A percentile compares a stretch with the other conserved stretches of the same genome.
These are phyloP conservation scores for Euptelea pleiosperma DNA, from an alignment of 164 flowering plant species.

Conservation along the genomic window DNA sequence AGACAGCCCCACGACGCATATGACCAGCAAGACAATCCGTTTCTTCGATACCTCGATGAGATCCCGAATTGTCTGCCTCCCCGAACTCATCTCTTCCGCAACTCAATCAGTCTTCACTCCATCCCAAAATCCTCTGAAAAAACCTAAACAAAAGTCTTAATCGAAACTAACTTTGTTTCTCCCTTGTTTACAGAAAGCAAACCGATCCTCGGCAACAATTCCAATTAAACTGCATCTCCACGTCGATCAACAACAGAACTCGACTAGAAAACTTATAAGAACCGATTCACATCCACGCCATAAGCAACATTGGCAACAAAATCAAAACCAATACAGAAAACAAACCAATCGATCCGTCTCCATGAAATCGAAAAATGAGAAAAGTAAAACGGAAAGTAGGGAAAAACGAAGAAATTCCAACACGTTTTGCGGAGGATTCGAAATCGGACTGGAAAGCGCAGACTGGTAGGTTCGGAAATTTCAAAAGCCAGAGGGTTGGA, in stretches of 20 bases:
- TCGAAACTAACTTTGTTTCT: background rate
- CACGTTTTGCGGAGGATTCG: too few species aligned
- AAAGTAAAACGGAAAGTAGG: too few species aligned
- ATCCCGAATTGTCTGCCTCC: conserved; percentile 55
- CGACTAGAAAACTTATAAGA: background rate
- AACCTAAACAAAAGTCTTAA: background rate
- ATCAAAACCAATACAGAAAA: too few species aligned
- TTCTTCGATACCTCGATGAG: conserved; percentile 95
- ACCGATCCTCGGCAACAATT: background rate
- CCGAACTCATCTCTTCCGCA: conserved; percentile 55
- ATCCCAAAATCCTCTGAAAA: conserved; percentile 7
- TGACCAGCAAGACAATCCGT: conserved; percentile 61
- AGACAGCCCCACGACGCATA: conserved; percentile 85
- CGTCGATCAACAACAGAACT: background rate
- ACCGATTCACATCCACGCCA: background rate
- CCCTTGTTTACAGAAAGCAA: background rate
- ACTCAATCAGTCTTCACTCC: conserved; percentile 15
- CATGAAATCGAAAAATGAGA: too few species aligned
- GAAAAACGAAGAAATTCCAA: too few species aligned
- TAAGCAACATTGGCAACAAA: background rate
- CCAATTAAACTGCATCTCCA: background rate
- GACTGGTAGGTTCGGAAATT: too few species aligned
- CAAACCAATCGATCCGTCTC: too few species aligned
- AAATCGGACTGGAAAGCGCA: too few species aligned
- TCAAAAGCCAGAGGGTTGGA: too few species aligned